A percentile compares a stretch with the other conserved stretches of the same genome.
phyloP scores from a whole-genome alignment of 345 rosid species.

The Populus euphratica region DNA sequence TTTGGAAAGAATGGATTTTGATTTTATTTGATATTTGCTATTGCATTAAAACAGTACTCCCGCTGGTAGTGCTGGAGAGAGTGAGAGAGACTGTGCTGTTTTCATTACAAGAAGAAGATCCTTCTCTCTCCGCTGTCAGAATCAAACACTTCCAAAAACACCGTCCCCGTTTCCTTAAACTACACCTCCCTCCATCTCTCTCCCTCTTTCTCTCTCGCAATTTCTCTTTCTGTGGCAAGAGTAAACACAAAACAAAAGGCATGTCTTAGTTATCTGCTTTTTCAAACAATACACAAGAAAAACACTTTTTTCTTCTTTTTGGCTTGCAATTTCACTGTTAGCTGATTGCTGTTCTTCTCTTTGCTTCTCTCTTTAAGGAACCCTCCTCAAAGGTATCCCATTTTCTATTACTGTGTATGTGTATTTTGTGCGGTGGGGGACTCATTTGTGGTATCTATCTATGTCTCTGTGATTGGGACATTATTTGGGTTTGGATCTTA shows the following conservation, averaged over 20 bases:
- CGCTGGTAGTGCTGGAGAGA: background rate
- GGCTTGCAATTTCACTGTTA: background rate
- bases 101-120: constrained; percentile 10
- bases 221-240: background rate
- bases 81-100: background rate
- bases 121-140: constrained; percentile 27
- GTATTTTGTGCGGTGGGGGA: background rate
- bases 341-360: background rate
- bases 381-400: constrained; percentile 30
- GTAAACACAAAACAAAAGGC: background rate
- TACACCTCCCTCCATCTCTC: background rate
- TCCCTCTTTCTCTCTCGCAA: background rate
- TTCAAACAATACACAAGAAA: background rate
- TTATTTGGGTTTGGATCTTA: constrained; percentile 37
- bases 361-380: background rate
- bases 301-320: background rate
- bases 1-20: background rate
- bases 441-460: background rate
- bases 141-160: constrained; percentile 7
- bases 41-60: constrained; percentile 17
- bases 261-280: background rate
- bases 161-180: background rate
- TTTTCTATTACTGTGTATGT: background rate
- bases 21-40: background rate
- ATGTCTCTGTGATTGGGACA: background rate